Percentiles rank a stretch among this genome's conserved stretches.
phyloP scores from a whole-genome alignment of 768 basidiomycete genomes.

The Phylloporus scabripes region DNA sequence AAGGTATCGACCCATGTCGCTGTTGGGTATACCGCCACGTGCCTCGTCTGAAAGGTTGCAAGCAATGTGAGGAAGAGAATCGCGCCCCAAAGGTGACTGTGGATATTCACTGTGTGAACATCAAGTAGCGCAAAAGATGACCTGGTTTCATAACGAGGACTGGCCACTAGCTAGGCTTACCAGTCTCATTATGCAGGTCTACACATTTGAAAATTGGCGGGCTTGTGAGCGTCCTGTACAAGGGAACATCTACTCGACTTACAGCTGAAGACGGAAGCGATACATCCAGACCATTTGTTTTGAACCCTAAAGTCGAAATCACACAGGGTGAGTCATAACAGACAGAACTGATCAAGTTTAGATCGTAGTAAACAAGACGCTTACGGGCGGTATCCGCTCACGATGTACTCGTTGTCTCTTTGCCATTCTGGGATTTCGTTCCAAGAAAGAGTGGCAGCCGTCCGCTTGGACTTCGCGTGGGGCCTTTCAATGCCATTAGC shows the following conservation, averaged over 20 bases:
- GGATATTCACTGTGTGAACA: slow-evolving; percentile 66
- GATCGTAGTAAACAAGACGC: slow-evolving; percentile 10
- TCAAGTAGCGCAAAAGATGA: slow-evolving; percentile 7
- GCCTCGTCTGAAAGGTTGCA: slow-evolving; percentile 44
- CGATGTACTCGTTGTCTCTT: slow-evolving; percentile 68
- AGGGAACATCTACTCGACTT: slow-evolving; percentile 24
- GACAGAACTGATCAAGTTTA: slow-evolving; percentile 4
- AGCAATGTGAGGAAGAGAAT: slow-evolving; percentile 55
- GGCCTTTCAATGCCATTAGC: slow-evolving; percentile 6
- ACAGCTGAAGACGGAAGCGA: slow-evolving; percentile 64
- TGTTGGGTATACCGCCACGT: slow-evolving; percentile 47
- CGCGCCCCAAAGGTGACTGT: slow-evolving; percentile 72
- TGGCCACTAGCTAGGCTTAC: slow-evolving; percentile 31
- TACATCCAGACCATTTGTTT: slow-evolving; percentile 56
- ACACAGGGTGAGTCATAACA: background rate
- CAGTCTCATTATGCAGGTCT: slow-evolving; percentile 80
- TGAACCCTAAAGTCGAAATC: slow-evolving; percentile 46
- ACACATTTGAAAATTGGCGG: slow-evolving; percentile 10
- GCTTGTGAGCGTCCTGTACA: slow-evolving; percentile 11
- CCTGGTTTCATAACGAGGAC: slow-evolving; percentile 1
- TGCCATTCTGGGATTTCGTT: slow-evolving; percentile 62
- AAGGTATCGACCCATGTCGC: slow-evolving; percentile 58
- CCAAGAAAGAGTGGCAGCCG: slow-evolving; percentile 42
- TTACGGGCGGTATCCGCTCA: slow-evolving; percentile 65
- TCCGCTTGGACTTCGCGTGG: slow-evolving; percentile 1